A percentile compares a stretch with the other conserved stretches of the same genome.
Evolutionary conservation across 805 yeast genomes (phyloP).

Genomic region (Jamesozyma lodderae): DNA sequence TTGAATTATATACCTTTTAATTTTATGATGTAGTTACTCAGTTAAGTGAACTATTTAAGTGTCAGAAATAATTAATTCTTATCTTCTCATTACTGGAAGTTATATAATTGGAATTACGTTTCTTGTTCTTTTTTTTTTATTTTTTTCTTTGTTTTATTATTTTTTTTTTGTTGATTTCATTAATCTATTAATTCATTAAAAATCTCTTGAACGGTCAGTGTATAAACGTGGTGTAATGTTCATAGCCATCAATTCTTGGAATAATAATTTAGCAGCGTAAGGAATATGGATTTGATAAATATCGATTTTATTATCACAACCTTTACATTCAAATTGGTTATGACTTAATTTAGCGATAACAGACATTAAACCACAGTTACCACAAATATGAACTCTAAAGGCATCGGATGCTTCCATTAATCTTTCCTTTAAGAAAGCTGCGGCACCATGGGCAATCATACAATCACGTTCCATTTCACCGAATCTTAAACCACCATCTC

Average conservation of each 20-base stretch:
- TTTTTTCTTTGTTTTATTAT: slow-evolving; percentile 1
- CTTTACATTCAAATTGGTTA: slow-evolving; percentile 96
- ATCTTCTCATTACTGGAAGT: too few species aligned
- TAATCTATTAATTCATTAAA: slow-evolving; percentile 10
- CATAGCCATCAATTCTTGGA: slow-evolving; percentile 99
- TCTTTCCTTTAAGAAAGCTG: slow-evolving; percentile 94
- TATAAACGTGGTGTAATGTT: slow-evolving; percentile 94
- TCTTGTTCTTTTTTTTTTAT: neutral
- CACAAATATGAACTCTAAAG: slow-evolving; percentile 95
- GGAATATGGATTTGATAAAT: slow-evolving; percentile 97
- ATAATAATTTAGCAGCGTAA: slow-evolving; percentile 93
- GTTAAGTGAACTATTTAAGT: too few species aligned
- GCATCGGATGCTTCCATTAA: slow-evolving; percentile 99
- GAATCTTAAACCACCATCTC: slow-evolving; percentile 98
- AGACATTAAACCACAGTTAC: slow-evolving; percentile 96
- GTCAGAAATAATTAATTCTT: too few species aligned
- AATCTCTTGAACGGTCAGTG: slow-evolving; percentile 65
- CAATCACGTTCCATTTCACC: slow-evolving; percentile 99
- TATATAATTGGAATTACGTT: too few species aligned
- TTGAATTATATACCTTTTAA: neutral
- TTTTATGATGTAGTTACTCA: neutral
- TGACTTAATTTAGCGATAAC: slow-evolving; percentile 96
- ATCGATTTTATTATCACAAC: slow-evolving; percentile 97
- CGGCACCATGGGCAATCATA: slow-evolving; percentile 99
- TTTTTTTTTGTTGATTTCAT: slow-evolving; percentile 1